Evolutionary conservation across 2,329 filamentous ascomycete genomes (phyloP).

Genomic region (Alternaria novae-zelandiae): DNA sequence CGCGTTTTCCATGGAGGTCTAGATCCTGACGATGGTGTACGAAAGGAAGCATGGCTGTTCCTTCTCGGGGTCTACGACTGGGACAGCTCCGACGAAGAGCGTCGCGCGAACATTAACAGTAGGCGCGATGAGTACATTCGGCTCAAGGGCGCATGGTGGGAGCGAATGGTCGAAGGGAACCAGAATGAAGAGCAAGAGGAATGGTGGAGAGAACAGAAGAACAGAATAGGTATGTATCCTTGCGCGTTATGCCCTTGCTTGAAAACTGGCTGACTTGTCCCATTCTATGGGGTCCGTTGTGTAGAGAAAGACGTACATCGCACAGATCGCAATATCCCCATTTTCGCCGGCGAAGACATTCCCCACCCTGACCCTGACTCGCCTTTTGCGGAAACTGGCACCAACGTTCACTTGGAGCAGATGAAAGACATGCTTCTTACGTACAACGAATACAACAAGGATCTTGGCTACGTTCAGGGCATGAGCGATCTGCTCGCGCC

Average conservation of each 20-base stretch:
- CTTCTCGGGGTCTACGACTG: conserved; percentile 90
- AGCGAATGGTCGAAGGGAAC: conserved; percentile 82
- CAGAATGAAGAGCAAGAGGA: conserved; percentile 83
- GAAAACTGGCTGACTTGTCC: conserved; percentile 53
- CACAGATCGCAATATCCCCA: conserved; percentile 91
- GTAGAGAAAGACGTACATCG: conserved; percentile 98
- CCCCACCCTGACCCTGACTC: conserved; percentile 96
- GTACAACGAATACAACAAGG: conserved; percentile 97
- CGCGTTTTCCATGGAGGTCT: conserved; percentile 95
- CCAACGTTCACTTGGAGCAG: conserved; percentile 97
- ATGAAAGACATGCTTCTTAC: conserved; percentile 99
- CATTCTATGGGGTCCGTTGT: conserved; percentile 61
- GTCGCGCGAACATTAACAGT: conserved; percentile 81
- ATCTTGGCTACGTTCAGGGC: conserved; percentile 95
- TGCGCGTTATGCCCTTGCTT: background rate
- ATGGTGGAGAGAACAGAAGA: conserved; percentile 95
- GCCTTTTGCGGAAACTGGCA: conserved; percentile 89
- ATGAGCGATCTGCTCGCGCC: conserved; percentile 98
- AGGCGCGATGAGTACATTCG: conserved; percentile 92
- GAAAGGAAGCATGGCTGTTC: conserved; percentile 97
- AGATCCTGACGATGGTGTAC: conserved; percentile 84
- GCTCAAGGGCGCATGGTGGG: conserved; percentile 96
- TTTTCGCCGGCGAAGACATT: conserved; percentile 95
- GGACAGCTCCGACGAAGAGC: conserved; percentile 87
- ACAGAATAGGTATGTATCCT: conserved; percentile 78